Percentiles rank a stretch among this genome's conserved stretches.
Evolutionary conservation across 305 asterid genomes (phyloP).

Genomic region (Solanum hybrid): DNA sequence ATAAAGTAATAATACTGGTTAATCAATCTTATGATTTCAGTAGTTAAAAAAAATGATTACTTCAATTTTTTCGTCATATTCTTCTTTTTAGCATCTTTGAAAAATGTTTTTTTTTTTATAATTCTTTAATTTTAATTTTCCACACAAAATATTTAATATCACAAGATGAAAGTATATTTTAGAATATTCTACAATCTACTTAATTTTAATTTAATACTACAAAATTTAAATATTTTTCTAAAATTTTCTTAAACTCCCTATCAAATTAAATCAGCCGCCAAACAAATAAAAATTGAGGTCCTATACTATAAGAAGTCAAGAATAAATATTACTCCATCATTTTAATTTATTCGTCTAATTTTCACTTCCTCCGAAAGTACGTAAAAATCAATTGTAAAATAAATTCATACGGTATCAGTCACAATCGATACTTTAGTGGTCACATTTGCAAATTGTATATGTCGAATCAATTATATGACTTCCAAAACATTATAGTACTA

Average conservation of each 20-base stretch:
- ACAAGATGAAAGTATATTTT: background rate
- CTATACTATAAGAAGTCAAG: background rate
- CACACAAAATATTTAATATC: background rate
- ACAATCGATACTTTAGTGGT: background rate
- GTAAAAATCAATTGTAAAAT: background rate
- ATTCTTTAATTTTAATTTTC: too few species aligned
- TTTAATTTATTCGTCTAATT: background rate
- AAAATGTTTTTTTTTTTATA: too few species aligned
- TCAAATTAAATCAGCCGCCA: background rate
- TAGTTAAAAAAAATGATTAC: too few species aligned
- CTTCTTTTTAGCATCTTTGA: background rate
- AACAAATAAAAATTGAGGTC: background rate
- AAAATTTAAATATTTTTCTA: too few species aligned
- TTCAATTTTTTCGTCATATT: background rate
- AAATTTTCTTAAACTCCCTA: too few species aligned
- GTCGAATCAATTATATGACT: background rate
- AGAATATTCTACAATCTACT: too few species aligned
- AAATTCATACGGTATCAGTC: background rate
- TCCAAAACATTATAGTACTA: background rate
- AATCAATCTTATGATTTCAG: too few species aligned
- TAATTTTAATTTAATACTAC: too few species aligned
- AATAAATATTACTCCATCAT: background rate
- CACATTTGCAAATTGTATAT: background rate
- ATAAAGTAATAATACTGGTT: too few species aligned
- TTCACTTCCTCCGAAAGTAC: background rate